Evolutionary conservation across 768 basidiomycete species (phyloP).

Genomic region (Amylocystis lapponica): DNA sequence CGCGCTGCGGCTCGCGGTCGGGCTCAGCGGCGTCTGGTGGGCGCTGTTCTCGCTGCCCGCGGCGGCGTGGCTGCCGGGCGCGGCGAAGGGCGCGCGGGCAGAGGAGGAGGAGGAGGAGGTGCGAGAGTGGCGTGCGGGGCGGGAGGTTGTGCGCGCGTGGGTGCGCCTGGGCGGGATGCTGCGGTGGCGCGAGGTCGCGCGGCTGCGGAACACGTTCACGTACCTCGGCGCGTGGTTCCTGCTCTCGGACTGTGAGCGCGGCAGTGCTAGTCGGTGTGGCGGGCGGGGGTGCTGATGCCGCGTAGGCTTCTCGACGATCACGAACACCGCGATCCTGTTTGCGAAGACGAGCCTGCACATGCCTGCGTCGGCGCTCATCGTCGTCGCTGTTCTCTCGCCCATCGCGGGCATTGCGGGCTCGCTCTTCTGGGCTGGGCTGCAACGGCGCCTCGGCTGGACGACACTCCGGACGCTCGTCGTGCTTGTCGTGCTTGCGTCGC

Average conservation of each 20-base stretch:
- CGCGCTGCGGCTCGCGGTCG: slow-evolving; percentile 77
- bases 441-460: slow-evolving; percentile 56
- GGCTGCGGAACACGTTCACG: slow-evolving; percentile 77
- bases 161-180: slow-evolving; percentile 70
- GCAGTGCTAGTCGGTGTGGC: no score
- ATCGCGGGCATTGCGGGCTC: slow-evolving; percentile 78
- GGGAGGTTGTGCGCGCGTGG: slow-evolving; percentile 71
- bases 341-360: slow-evolving; percentile 86
- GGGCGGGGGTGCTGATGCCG: no score
- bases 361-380: slow-evolving; percentile 67
- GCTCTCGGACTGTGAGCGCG: slow-evolving; percentile 75
- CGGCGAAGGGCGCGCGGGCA: slow-evolving; percentile 12
- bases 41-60: slow-evolving; percentile 75
- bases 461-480: slow-evolving; percentile 62
- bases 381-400: slow-evolving; percentile 78
- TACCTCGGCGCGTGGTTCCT: slow-evolving; percentile 95
- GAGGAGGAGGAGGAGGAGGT: slow-evolving; percentile 5
- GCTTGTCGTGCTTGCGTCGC: slow-evolving; percentile 59
- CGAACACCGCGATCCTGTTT: slow-evolving; percentile 87
- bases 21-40: slow-evolving; percentile 87
- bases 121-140: slow-evolving; percentile 36
- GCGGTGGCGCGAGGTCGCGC: slow-evolving; percentile 61
- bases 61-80: slow-evolving; percentile 62
- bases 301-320: slow-evolving; percentile 85
- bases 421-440: slow-evolving; percentile 71